Evolutionary conservation across 2,329 filamentous ascomycete genomes (phyloP), one percentile per base, ranked within the genome.

Genomic region (Paecilomyces sp.): DNA sequence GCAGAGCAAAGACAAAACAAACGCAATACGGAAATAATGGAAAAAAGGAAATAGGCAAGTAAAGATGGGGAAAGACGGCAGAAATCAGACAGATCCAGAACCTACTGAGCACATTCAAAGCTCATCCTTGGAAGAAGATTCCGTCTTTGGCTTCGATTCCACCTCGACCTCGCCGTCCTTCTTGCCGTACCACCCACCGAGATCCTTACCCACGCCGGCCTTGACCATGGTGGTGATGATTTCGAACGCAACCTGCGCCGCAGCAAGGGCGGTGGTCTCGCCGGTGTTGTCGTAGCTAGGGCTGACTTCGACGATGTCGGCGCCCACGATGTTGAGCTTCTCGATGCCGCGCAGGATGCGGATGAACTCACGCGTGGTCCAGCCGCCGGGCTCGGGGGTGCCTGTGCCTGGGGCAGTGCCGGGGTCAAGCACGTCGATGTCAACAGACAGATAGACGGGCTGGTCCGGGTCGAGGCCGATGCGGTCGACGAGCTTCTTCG

Each of bases 301-400:
- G 52, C 88, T 86, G 8, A 95, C 90, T 80, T 96, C 92, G 4
- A 97, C 92, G 55, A 96, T 85, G 75, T 96, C 92, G 0, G 91
- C 92, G 1, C 91, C 92, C 3, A 96, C 90, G 3, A 96, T 77
- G 70, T 96, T 96, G 71, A 96, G 73, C 63, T 74, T 84, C 77
- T 96, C 92, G 51, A 96, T 83, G 0, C 90, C 91, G 33, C 91
- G 81, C 71, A 96, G 75, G 60, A 96, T 91, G 12, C 89, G 81
- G 64, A 96, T 93, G 66, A 96, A 80, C 79, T 96, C 92, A 57
- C 92, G 81, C 22, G 89, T 95, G 5, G 90, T 94, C 92, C 92
- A 96, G 41, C 92, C 92, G 60, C 92, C 92, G 0, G 91, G 89
- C 78, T 96, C 92, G 0, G 92, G 92, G 0, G 92, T 96, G 1